Conservation (phyloP, 768 basidiomycete species). For the Leccinum boreale region DNA sequence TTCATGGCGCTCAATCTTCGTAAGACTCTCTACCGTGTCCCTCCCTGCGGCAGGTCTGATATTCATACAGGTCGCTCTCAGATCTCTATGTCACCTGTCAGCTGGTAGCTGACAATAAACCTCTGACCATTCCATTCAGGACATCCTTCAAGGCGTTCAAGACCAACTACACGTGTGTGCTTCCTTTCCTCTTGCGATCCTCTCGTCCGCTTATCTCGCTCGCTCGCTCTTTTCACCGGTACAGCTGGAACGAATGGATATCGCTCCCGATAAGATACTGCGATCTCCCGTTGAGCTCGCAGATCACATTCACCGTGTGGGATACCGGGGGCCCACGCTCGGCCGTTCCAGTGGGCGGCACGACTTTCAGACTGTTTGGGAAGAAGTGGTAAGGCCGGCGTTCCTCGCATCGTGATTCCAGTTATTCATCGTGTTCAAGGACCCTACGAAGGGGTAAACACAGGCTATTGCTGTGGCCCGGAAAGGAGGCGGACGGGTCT, state of each 20-base stretch:
- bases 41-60: constrained; percentile 15
- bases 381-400: constrained; percentile 73
- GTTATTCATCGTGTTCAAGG: constrained; percentile 39
- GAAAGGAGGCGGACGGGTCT: constrained; percentile 81
- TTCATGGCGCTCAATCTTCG: constrained; percentile 81
- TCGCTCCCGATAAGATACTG: constrained; percentile 90
- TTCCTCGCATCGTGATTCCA: neutral
- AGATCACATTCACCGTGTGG: constrained; percentile 94
- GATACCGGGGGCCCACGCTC: constrained; percentile 84
- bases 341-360: constrained; percentile 83
- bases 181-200: neutral
- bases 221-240: neutral
- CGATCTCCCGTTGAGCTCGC: constrained; percentile 85
- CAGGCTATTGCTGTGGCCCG: constrained; percentile 79
- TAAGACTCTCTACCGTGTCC: constrained; percentile 30
- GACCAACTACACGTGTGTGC: constrained; percentile 65
- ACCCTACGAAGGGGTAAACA: constrained; percentile 92
- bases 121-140: constrained; percentile 85
- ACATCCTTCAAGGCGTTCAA: constrained; percentile 94
- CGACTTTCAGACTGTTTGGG: constrained; percentile 87
- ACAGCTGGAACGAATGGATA: constrained; percentile 95
- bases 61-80: constrained; percentile 64
- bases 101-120: constrained; percentile 90
- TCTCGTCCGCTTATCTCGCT: neutral
- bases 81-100: constrained; percentile 95